Evolutionary conservation across 306 rosid genomes (phyloP), one percentile per base, ranked within the genome.

Genomic region (Mimosa bimucronata): DNA sequence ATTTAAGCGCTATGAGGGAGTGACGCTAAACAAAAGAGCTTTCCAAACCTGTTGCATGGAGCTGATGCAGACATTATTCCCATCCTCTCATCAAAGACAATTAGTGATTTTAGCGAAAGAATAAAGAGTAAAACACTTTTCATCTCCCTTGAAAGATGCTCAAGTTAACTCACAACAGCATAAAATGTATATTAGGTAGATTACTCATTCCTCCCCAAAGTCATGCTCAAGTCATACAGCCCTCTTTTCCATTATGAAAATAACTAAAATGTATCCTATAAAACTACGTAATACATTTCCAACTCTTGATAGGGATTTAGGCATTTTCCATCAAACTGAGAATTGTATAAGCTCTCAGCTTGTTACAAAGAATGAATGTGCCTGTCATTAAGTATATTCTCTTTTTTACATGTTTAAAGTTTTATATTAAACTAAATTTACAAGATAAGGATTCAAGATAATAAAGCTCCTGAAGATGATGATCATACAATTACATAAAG

Each of bases 1-100:
- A 80, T 68, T 62, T 75, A 81, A 76, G 40, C 53, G 70, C 41
- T 53, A 65, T 37, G 6, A 74, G 46, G 66, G 66, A 83, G 37
- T 70, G 52, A 25, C 72, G 70, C 69, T 65, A 44, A 79, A 40
- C 9, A 44, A 19, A 78, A 61, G 30, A 78, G 82, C 41, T 72
- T 82, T 77, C 61, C 88, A 77, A 44, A 95, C 98, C 98, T 95
- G 98, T 82, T 95, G 98, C 85, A 95, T 80, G 79, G 97, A 85
- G 87, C 91, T 88, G 82, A 81, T 34, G 53, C 92, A 87, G 23
- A 91, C 79, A 85, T 84, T 89, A 84, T 83, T 91, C 86, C 91
- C 89, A 71, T 82, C 91, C 98, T 95, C 84, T 83, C 53, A 81
- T 46, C 66, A 0, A 80, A 28, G 73, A 73, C 76, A 34, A 79